Base-by-base conservation (phyloP, 495 filamentous ascomycete species). In the Aspergillus bridgeri region DNA sequence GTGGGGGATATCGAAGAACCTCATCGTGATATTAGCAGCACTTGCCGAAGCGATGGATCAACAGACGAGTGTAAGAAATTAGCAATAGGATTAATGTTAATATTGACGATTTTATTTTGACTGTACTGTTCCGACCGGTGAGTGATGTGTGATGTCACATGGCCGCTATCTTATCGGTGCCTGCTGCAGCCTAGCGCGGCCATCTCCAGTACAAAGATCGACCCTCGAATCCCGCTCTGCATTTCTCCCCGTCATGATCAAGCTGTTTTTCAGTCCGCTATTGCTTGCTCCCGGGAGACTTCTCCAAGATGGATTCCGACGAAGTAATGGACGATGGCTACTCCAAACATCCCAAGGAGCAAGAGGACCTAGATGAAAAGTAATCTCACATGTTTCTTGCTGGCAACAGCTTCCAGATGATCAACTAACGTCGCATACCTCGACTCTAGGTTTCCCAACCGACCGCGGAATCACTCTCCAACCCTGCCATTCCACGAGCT, bases 401-500 rank as follows among this genome's bases (percentile, higher is more conserved):
- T 33, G 15, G n/a, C 13, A 8, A 21, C 6, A 56, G 11, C n/a
- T 42, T 24, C 11, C 11, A 18, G 17, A 51, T 19, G n/a, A 48
- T 53, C n/a, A 48, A 78, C 65, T 21, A 24, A 58, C 42, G 24
- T 24, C 58, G 47, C 53, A 51, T 42, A 43, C 44, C 18, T 23
- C 19, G 46, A 6, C 9, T 42, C 42, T 57, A 91, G 87, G 64
- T 97, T 90, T 69, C 92, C 92, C 27, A 86, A 92, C 65, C 83
- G 92, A 8, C 94, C 94, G 2, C 82, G 74, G 51, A 98, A 98
- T 68, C 83, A 85, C 60, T 84, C 83, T 22, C 77, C 81, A 45
- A 96, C 93, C 1, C 74, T 94, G 2, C 84, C 85, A n/a, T 98
- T 98, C 69, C 85, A 90, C 61, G 83, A 89, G 13, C 81, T 98